Evolutionary conservation across 83 land plant species (phyloP).

Genomic region (Picea mariana): DNA sequence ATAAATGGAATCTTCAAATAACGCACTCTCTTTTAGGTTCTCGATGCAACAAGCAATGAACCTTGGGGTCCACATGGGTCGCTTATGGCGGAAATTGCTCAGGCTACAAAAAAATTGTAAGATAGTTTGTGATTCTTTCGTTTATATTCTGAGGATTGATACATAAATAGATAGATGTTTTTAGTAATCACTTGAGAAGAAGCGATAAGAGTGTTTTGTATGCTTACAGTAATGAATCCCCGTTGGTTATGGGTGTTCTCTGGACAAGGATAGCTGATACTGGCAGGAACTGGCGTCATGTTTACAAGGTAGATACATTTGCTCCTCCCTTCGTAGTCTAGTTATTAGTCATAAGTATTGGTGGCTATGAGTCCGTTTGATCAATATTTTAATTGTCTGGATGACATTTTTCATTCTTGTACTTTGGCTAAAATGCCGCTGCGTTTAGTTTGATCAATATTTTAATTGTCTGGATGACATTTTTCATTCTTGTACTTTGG

Average conservation of each 20-base stretch:
- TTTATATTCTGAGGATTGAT: not conserved
- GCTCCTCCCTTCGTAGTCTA: not conserved
- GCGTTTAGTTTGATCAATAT: not conserved
- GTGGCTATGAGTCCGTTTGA: not conserved
- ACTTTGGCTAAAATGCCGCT: not conserved
- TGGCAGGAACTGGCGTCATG: slow-evolving; percentile 48
- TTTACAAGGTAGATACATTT: slow-evolving; percentile 37
- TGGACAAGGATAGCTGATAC: slow-evolving; percentile 40
- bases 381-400: not conserved
- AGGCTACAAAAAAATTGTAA: slow-evolving; percentile 88
- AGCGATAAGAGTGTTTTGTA: not conserved
- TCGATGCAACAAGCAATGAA: slow-evolving; percentile 85
- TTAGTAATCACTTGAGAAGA: not conserved
- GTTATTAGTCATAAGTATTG: slow-evolving; percentile 1
- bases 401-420: not conserved
- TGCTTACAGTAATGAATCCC: slow-evolving; percentile 34
- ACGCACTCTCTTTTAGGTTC: slow-evolving; percentile 38
- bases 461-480: not conserved
- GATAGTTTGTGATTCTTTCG: not conserved
- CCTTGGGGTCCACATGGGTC: slow-evolving; percentile 99
- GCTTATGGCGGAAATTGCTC: slow-evolving; percentile 87
- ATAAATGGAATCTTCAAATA: not conserved
- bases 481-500: not conserved
- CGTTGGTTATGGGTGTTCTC: slow-evolving; percentile 37
- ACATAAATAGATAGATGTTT: not conserved